Evolutionary conservation across 2,329 filamentous ascomycete genomes (phyloP), one percentile per base, ranked within the genome.

Genomic region (Thelonectria blattea): DNA sequence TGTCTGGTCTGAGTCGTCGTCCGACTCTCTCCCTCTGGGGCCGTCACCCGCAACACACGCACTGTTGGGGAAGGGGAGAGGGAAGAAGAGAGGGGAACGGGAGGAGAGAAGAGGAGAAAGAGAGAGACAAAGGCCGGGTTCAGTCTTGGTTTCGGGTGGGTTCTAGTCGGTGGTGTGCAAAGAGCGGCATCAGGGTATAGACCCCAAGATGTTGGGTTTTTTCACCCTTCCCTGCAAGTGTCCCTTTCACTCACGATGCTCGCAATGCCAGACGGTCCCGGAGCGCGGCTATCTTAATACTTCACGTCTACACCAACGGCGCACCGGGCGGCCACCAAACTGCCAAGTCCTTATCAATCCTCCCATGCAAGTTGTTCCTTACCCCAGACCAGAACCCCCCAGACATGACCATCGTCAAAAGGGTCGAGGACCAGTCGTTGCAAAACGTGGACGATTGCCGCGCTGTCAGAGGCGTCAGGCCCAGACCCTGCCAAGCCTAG

Each of bases 391-490:
- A 54, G 64, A 58, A 53, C 56, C 60, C 62, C 65, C 58, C 60
- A 55, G 55, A 57, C 17, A 56, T 54, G 65, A 41, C 37, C 17
- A 56, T n/a, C 34, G 42, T 10, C 39, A 24, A 30, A 20, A 51
- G 43, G n/a, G 52, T 64, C 49, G 63, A 64, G 60, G 61, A 61
- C 68, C 69, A 71, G 63, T 71, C 63, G 60, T 69, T 67, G 43
- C 41, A 50, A 63, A 71, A 71, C 69, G 69, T 71, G 68, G 67
- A 56, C 43, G 39, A 46, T 45, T 41, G 41, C 54, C 52, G 56
- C 34, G 62, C 52, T 67, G 56, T 56, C 51, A 63, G 65, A 69
- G 60, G 57, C 45, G 42, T 27, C 27, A 10, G 41, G 55, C 15
- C 47, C 53, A 47, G 43, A 39, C 53, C 30, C 42, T 39, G 32